A percentile compares a stretch with the other conserved stretches of the same genome.
Conservation (phyloP, 129 eudicot genomes). For the Scalesia atractyloides region DNA sequence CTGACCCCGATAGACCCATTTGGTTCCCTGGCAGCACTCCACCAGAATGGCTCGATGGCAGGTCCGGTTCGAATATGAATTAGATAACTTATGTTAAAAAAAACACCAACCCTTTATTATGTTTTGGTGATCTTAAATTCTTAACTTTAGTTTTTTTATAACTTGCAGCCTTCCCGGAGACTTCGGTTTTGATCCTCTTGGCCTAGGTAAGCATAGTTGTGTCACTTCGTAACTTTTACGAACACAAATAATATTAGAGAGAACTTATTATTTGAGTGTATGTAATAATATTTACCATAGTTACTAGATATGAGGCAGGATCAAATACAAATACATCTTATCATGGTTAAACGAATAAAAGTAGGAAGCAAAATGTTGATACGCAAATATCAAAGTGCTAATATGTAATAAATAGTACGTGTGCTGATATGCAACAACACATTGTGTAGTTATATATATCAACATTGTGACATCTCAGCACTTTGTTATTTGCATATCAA, state of each 20-base stretch:
- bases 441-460: too few relatives aligned
- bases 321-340: too few relatives aligned
- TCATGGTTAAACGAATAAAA: too few relatives aligned
- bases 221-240: background rate
- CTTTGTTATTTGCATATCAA: too few relatives aligned
- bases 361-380: too few relatives aligned
- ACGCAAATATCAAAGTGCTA: too few relatives aligned
- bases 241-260: background rate
- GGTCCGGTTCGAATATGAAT: conserved; percentile 34
- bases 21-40: conserved; percentile 99
- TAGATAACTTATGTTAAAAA: background rate
- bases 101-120: background rate
- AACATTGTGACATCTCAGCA: too few relatives aligned
- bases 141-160: conserved; percentile 11
- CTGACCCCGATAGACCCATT: conserved; percentile 91
- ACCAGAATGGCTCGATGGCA: conserved; percentile 98
- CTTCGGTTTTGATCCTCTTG: conserved; percentile 97
- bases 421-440: too few relatives aligned
- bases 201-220: conserved; percentile 60
- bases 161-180: conserved; percentile 91
- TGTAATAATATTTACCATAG: too few relatives aligned
- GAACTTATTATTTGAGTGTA: too few relatives aligned
- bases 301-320: too few relatives aligned
- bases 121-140: background rate
- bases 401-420: too few relatives aligned